Conservation (phyloP, 176 grass and related monocot genomes). For the Hyparrhenia diplandra region DNA sequence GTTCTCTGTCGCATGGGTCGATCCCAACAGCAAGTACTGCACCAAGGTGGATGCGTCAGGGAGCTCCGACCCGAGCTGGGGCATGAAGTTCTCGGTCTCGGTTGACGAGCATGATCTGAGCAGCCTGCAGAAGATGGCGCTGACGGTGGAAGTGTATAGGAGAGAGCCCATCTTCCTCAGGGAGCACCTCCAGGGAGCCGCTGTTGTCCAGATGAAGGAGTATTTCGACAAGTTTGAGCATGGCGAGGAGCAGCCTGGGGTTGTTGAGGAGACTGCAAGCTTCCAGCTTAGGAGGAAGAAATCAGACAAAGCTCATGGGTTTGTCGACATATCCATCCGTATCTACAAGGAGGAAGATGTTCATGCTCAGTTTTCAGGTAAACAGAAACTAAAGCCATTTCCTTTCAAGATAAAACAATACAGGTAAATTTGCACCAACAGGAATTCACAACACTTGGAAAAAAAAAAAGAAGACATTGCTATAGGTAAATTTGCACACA, state of each 20-base stretch:
- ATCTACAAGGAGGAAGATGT: conserved; percentile 49
- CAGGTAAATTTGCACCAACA: background rate
- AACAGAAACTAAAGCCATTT: background rate
- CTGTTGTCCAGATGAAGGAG: conserved; percentile 59
- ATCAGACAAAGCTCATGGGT: conserved; percentile 62
- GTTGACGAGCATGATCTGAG: conserved; percentile 25
- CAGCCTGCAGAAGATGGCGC: conserved; percentile 20
- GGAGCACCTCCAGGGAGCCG: conserved; percentile 70
- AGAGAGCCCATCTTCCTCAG: conserved; percentile 84
- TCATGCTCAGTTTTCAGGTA: conserved; percentile 31
- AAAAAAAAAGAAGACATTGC: conserved; percentile 1
- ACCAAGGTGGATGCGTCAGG: conserved; percentile 75
- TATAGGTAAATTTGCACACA: background rate
- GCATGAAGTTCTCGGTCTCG: conserved; percentile 61
- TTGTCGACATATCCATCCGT: conserved; percentile 68
- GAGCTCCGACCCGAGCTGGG: conserved; percentile 63
- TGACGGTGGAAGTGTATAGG: conserved; percentile 80
- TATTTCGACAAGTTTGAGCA: conserved; percentile 47
- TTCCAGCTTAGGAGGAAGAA: conserved; percentile 78
- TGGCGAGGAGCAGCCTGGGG: conserved; percentile 9
- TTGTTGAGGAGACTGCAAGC: conserved; percentile 59
- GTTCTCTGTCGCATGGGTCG: conserved; percentile 64
- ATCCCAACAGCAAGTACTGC: conserved; percentile 76
- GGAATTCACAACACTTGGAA: background rate
- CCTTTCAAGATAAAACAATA: background rate